Conservation (phyloP, 371 early-diverging fungal genomes). For the Haplosporangium sp. region DNA sequence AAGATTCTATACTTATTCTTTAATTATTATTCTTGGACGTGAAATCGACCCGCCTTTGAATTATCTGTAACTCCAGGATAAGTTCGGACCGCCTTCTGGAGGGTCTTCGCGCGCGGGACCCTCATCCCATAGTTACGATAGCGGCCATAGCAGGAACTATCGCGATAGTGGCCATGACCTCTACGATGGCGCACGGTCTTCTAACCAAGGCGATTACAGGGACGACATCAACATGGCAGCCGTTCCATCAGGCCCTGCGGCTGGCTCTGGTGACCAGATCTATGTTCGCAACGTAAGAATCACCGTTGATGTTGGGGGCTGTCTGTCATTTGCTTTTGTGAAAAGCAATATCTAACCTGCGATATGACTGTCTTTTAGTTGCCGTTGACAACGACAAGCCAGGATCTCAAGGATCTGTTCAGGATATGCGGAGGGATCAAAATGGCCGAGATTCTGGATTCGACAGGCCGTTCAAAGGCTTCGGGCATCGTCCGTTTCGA, state of each 20-base stretch:
- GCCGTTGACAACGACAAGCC: slow-evolving; percentile 73
- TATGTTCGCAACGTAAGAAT: slow-evolving; percentile 69
- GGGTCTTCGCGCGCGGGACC: slow-evolving; percentile 11
- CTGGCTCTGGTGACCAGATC: slow-evolving; percentile 59
- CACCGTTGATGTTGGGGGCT: neutral
- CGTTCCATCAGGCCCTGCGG: slow-evolving; percentile 51
- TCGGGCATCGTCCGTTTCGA: slow-evolving; percentile 74
- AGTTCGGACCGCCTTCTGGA: slow-evolving; percentile 44
- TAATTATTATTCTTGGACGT: neutral
- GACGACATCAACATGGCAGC: slow-evolving; percentile 28
- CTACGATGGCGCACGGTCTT: slow-evolving; percentile 21
- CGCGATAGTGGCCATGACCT: slow-evolving; percentile 12
- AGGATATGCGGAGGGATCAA: slow-evolving; percentile 66
- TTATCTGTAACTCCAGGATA: slow-evolving; percentile 26
- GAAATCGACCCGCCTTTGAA: neutral
- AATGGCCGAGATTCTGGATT: slow-evolving; percentile 63
- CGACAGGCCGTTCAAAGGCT: slow-evolving; percentile 69
- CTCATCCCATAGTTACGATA: slow-evolving; percentile 2
- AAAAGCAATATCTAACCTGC: too few species aligned
- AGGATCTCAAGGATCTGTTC: slow-evolving; percentile 75
- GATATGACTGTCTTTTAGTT: slow-evolving; percentile 49
- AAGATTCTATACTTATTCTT: neutral
- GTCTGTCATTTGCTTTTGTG: neutral
- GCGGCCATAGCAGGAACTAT: neutral
- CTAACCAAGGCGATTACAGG: slow-evolving; percentile 1